Evolutionary conservation across 371 early-diverging fungal species (phyloP).

Genomic region (Syncephalis plumigaleata): DNA sequence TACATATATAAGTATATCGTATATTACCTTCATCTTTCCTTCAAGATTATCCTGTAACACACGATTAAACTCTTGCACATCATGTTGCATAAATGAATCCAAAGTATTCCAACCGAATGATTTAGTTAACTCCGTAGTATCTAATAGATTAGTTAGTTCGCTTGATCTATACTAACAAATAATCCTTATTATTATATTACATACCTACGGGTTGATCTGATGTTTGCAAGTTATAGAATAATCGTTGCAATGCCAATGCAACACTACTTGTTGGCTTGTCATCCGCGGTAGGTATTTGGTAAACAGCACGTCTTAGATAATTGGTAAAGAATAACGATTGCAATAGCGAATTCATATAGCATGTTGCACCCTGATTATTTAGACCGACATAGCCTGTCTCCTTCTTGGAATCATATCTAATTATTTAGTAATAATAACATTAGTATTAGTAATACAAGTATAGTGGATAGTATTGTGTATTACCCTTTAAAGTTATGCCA

Average conservation of each 20-base stretch:
- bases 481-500: constrained; percentile 86
- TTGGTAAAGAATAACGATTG: constrained; percentile 96
- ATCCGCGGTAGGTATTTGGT: constrained; percentile 75
- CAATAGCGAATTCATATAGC: constrained; percentile 98
- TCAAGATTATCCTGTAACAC: constrained; percentile 92
- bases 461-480: neutral
- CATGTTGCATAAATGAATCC: constrained; percentile 94
- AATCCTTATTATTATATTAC: constrained; percentile 3
- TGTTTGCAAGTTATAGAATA: constrained; percentile 82
- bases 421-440: neutral
- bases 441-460: constrained; percentile 6
- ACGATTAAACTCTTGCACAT: constrained; percentile 94
- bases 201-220: constrained; percentile 42
- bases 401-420: constrained; percentile 71
- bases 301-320: constrained; percentile 80
- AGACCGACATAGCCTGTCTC: constrained; percentile 91
- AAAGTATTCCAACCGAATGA: constrained; percentile 95
- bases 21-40: constrained; percentile 88
- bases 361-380: constrained; percentile 97
- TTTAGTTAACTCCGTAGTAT: constrained; percentile 84
- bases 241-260: constrained; percentile 83
- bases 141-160: constrained; percentile 9
- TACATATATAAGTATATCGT: too few species aligned
- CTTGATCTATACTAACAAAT: too few species aligned
- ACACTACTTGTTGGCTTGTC: constrained; percentile 75